Base-by-base conservation (phyloP, 768 basidiomycete genomes). In the Wakefieldia striispora region DNA sequence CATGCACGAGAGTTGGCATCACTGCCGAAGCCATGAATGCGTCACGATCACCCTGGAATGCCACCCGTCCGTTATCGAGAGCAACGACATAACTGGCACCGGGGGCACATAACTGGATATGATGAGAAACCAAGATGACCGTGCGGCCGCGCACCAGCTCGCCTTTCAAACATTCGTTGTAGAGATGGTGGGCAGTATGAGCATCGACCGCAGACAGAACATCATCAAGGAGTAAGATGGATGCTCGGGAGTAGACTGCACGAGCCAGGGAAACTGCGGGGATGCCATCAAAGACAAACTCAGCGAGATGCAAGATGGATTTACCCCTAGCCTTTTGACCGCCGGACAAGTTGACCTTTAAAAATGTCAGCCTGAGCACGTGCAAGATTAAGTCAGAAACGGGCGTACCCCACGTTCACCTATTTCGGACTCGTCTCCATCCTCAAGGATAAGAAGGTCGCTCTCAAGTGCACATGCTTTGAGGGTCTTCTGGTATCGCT, bases 91-190 rank as follows among this genome's bases (percentile, higher is more conserved):
- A 94, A 21, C 70, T 72, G 2, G 95, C 91, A 26, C 81, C 86
- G 1, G 89, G 82, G 3, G 83, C 78, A 60, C 91, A 93, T 4
- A 98, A 76, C 61, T 93, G 88, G 29, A 97, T 88, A 61, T 95
- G 93, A 62, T 99, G 95, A 3, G 95, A 97, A 43, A 97, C 93
- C 20, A 98, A 76, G 39, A 97, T 75, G 42, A 95, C 72, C 1
- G 95, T 97, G 40, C 94, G 77, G 16, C 81, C 84, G n/a, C 72
- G 67, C 63, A 93, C 75, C 36, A 97, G 71, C 40, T 88, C 83
- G 8, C 95, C 93, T 54, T 78, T 75, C 19, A 98, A 72, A 58
- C 91, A 94, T 45, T 91, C 75, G 17, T 82, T 74, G 59, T 86
- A 86, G 39, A 98, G 79, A 69, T 90, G 88, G 55, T 86, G 82